Percentiles rank a stretch among this genome's conserved stretches.
Conservation (phyloP, 306 rosid genomes). For the Phaseolus lunatus region DNA sequence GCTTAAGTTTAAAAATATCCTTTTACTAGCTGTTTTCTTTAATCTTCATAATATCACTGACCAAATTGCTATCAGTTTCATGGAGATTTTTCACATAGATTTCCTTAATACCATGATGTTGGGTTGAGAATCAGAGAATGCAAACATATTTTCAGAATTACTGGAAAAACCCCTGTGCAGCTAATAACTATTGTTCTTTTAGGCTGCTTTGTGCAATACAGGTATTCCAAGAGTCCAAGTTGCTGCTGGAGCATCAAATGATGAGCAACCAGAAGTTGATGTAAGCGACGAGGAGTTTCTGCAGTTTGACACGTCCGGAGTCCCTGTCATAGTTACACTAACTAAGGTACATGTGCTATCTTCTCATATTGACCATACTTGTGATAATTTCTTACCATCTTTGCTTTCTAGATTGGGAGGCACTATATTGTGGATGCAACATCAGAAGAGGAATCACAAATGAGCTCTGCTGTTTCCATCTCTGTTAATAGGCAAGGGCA, state of each 20-base stretch:
- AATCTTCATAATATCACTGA: not conserved
- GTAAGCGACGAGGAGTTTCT: conserved; percentile 87
- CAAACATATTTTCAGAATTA: conserved; percentile 5
- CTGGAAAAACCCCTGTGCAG: conserved; percentile 1
- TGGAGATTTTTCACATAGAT: conserved; percentile 28
- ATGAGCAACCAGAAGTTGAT: conserved; percentile 79
- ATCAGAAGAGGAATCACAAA: conserved; percentile 88
- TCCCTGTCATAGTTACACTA: conserved; percentile 84
- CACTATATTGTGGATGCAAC: conserved; percentile 91
- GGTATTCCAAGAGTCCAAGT: conserved; percentile 88
- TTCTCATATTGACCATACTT: not conserved
- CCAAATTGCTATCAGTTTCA: conserved; percentile 15
- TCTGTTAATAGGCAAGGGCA: conserved; percentile 73
- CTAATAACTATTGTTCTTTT: conserved; percentile 47
- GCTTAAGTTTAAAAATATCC: not conserved
- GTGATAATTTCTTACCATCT: conserved; percentile 27
- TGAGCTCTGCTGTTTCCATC: conserved; percentile 85
- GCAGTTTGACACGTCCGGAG: conserved; percentile 83
- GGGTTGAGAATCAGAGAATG: conserved; percentile 8
- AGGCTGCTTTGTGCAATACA: conserved; percentile 89
- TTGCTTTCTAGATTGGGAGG: conserved; percentile 63
- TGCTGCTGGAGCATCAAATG: conserved; percentile 60
- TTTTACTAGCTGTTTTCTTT: conserved; percentile 29
- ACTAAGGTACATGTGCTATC: conserved; percentile 65
- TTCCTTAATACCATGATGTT: conserved; percentile 17